Percentiles rank a stretch among this genome's conserved stretches.
These are phyloP conservation scores for Penicillium parvum DNA, from an alignment of 495 filamentous ascomycete genomes.

Conservation along the genomic window DNA sequence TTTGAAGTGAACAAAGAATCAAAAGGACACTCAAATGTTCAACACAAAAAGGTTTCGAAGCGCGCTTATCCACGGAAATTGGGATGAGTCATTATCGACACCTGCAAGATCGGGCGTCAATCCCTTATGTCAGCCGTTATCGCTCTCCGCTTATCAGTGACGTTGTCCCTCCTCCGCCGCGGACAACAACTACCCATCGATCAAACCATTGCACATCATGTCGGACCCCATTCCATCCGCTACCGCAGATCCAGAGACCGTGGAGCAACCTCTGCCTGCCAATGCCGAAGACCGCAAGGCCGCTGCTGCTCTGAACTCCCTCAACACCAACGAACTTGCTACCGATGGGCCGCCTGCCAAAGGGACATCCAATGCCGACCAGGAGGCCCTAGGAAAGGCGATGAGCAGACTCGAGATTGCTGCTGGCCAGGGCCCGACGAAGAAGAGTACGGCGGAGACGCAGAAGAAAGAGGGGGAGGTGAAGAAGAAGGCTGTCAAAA, in stretches of 20 bases:
- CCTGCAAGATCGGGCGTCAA: conserved; percentile 8
- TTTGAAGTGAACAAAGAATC: conserved; percentile 1
- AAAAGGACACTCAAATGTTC: conserved; percentile 4
- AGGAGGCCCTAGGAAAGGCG: conserved; percentile 78
- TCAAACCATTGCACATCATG: conserved; percentile 27
- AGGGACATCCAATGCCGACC: conserved; percentile 54
- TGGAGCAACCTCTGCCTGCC: conserved; percentile 53
- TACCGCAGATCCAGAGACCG: conserved; percentile 60
- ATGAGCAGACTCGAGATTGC: conserved; percentile 64
- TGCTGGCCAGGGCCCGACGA: conserved; percentile 27
- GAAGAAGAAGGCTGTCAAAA: conserved; percentile 57
- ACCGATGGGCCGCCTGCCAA: conserved; percentile 42
- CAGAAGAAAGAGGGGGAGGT: conserved; percentile 40
- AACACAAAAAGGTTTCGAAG: background rate
- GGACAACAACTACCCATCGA: background rate
- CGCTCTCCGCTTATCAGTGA: conserved; percentile 10
- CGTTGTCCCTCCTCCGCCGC: background rate
- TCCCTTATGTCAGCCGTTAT: conserved; percentile 2
- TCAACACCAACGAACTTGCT: conserved; percentile 59
- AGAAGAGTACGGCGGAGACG: conserved; percentile 20
- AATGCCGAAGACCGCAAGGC: conserved; percentile 88
- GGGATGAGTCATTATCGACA: conserved; percentile 20
- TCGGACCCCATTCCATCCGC: conserved; percentile 65
- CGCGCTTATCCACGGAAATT: conserved; percentile 24
- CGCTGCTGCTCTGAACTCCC: conserved; percentile 74